These are phyloP conservation scores for Fabrea salina DNA, from an alignment of 169 alveolate species.

Conservation along the genomic window DNA sequence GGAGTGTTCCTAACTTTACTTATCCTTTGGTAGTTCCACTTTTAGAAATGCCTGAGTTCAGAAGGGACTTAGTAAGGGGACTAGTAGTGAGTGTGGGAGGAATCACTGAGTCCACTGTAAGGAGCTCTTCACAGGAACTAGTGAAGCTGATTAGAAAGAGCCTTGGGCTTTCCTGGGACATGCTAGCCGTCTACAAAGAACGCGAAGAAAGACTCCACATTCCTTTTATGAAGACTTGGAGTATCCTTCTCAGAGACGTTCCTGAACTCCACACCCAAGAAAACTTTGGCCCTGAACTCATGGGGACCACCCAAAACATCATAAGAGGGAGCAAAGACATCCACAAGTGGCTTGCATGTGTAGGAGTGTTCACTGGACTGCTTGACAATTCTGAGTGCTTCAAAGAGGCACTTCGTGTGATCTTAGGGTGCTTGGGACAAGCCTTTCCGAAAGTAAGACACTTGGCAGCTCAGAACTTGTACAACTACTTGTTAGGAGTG, in stretches of 20 bases:
- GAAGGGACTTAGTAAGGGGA: slow-evolving; percentile 64
- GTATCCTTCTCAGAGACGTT: background rate
- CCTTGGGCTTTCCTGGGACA: slow-evolving; percentile 33
- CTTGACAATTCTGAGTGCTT: background rate
- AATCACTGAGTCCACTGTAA: slow-evolving; percentile 73
- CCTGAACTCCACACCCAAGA: background rate
- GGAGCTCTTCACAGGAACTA: slow-evolving; percentile 49
- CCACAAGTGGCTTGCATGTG: background rate
- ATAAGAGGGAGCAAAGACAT: slow-evolving; percentile 15
- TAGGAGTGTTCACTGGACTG: slow-evolving; percentile 1
- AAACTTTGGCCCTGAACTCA: background rate
- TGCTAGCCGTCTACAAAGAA: slow-evolving; percentile 48
- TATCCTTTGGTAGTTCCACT: slow-evolving; percentile 59
- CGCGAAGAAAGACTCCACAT: slow-evolving; percentile 74
- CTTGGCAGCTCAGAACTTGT: slow-evolving; percentile 1
- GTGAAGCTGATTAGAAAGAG: slow-evolving; percentile 45
- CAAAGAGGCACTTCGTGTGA: background rate
- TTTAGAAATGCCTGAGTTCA: slow-evolving; percentile 55
- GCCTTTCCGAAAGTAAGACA: slow-evolving; percentile 12
- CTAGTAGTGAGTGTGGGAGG: slow-evolving; percentile 74
- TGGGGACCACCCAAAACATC: background rate
- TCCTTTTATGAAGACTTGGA: slow-evolving; percentile 69
- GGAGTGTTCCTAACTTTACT: slow-evolving; percentile 76
- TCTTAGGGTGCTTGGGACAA: background rate
- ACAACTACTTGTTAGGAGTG: background rate